Conservation (phyloP, 108 stramenopile species). For the Aurantiochytrium sp. region DNA sequence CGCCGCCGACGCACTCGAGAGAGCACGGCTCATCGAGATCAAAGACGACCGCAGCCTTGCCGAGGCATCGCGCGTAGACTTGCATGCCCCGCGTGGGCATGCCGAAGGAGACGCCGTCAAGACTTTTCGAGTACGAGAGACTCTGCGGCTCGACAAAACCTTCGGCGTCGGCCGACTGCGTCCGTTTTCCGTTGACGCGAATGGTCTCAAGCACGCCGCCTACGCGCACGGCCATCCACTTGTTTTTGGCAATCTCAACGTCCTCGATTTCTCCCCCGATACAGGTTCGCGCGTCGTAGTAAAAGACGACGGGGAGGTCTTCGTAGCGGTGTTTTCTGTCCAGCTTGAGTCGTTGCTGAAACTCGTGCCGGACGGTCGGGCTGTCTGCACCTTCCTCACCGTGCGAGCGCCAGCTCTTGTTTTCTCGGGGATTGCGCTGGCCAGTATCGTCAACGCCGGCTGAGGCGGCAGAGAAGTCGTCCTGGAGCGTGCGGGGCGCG, state of each 20-base stretch:
- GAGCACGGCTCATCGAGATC: neutral
- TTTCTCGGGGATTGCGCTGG: too few relatives aligned
- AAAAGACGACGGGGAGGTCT: neutral
- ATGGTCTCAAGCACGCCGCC: neutral
- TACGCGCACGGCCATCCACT: neutral
- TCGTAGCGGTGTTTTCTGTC: neutral
- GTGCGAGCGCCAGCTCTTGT: neutral
- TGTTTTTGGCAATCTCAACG: neutral
- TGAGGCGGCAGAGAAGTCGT: neutral
- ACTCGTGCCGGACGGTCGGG: neutral
- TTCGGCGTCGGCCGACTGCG: neutral
- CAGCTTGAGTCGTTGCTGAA: neutral
- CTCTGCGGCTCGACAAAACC: neutral
- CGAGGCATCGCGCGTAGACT: neutral
- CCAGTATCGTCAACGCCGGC: too few relatives aligned
- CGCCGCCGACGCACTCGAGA: neutral
- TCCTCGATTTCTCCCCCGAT: neutral
- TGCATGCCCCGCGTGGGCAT: neutral
- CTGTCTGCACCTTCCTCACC: neutral
- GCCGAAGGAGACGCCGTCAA: conserved; percentile 10
- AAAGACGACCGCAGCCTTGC: neutral
- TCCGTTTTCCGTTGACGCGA: neutral
- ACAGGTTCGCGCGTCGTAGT: conserved; percentile 1
- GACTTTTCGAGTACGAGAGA: neutral
- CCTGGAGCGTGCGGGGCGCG: neutral